Conservation (phyloP, 1,284 basidiomycete species). For the Ceratorhiza oryzae-sativae region DNA sequence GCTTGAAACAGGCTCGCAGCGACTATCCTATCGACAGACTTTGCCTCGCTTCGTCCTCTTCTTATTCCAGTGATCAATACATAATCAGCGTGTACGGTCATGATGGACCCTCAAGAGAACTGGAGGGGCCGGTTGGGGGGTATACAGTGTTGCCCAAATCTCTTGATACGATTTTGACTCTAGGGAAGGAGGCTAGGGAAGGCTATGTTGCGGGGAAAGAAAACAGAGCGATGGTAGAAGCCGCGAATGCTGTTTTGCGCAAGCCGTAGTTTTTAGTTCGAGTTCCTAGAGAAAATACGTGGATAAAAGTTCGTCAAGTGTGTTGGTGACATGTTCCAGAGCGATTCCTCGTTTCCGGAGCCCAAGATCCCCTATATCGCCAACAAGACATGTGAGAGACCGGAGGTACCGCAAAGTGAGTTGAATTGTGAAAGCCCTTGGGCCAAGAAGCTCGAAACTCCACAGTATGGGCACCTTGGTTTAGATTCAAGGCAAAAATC, state of each 20-base stretch:
- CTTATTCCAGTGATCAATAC: neutral
- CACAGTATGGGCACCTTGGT: too few species aligned
- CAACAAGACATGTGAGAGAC: too few species aligned
- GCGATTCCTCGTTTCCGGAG: too few species aligned
- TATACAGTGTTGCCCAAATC: neutral
- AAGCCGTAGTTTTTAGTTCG: neutral
- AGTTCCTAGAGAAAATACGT: too few species aligned
- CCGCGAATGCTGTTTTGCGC: conserved; percentile 10
- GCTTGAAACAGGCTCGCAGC: conserved; percentile 10
- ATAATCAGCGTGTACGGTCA: conserved; percentile 27
- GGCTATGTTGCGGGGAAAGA: neutral
- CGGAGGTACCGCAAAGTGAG: too few species aligned
- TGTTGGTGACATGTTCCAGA: too few species aligned
- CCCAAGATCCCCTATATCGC: too few species aligned
- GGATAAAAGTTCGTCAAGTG: too few species aligned
- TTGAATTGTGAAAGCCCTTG: too few species aligned
- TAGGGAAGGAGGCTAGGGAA: conserved; percentile 13
- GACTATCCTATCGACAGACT: conserved; percentile 18
- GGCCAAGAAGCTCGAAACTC: too few species aligned
- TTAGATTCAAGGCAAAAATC: too few species aligned
- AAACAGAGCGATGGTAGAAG: neutral
- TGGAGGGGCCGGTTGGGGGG: conserved; percentile 10
- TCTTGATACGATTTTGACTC: neutral
- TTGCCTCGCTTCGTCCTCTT: neutral
- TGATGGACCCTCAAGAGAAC: conserved; percentile 17